Base-by-base conservation (phyloP, 2,329 filamentous ascomycete genomes). In the Xylariaceae sp. region DNA sequence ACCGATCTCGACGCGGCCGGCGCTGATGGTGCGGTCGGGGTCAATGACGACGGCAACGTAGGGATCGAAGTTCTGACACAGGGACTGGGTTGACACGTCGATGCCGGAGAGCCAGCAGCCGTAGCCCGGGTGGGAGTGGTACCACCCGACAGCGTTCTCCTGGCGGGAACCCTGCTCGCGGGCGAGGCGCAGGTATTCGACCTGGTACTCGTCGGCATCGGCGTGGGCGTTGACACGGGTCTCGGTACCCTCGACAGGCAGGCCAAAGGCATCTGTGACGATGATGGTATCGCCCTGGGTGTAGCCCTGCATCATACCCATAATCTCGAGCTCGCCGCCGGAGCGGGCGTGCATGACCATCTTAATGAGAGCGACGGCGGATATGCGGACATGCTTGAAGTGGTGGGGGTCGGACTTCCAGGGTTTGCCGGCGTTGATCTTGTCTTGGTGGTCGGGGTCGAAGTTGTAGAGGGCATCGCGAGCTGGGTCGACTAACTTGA, bases 301-400 rank as follows among this genome's bases (percentile, higher is more conserved):
- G 71, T 96, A 96, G 56, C 94, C 94, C 68, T 96, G 89, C 94
- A 99, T 99, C 63, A 99, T 73, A 51, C 94, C 94, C 94, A 99
- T 99, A 64, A 99, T 83, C 75, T 99, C 94, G 60, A 97, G 81
- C 28, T 83, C 84, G 51, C 94, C 93, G 59, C 94, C 94, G 0
- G 90, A 92, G n/a, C 94, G 89, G 10, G 94, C 94, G 70, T 99
- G 94, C 89, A 97, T 97, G 59, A 95, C 90, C 94, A 99, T 99
- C 75, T 99, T 99, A 62, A 97, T 83, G 53, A 99, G 82, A 5
- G 94, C 94, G 12, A 96, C 87, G 53, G 94, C 91, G 47, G 90
- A 95, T 72, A 99, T 93, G 64, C 92, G 90, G 43, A 97, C 90
- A 48, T 88, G 82, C 69, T 93, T 95, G 82, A 97, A 99, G 77